A percentile compares a stretch with the other conserved stretches of the same genome.
phyloP scores from a whole-genome alignment of 2,329 filamentous ascomycete genomes.

The Chaetomium sp. region DNA sequence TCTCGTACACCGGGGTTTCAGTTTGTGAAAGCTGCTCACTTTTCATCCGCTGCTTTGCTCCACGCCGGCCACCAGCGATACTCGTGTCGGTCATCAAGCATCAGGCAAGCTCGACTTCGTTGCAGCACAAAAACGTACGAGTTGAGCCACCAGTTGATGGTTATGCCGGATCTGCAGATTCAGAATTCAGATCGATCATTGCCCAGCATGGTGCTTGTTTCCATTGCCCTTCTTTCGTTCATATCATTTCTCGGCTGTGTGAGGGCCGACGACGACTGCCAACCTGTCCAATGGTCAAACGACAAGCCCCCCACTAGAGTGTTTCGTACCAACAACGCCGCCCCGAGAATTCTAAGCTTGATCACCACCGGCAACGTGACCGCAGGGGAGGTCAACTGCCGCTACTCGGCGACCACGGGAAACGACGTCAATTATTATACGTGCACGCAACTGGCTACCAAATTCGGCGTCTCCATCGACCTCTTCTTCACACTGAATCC shows the following conservation, averaged over 20 bases:
- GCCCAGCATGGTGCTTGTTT: neutral
- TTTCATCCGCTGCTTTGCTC: neutral
- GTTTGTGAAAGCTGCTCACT: neutral
- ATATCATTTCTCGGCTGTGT: neutral
- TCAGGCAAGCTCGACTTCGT: neutral
- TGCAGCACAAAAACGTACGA: neutral
- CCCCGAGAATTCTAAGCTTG: neutral
- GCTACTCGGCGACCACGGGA: neutral
- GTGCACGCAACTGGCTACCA: conserved; percentile 1
- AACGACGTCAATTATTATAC: conserved; percentile 8
- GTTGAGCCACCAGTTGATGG: neutral
- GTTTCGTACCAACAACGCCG: neutral
- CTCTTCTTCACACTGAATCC: conserved; percentile 10
- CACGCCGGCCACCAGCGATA: neutral
- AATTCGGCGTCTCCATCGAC: conserved; percentile 1
- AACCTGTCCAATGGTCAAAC: neutral
- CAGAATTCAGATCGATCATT: neutral
- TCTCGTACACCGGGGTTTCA: neutral
- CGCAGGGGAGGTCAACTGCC: conserved; percentile 15
- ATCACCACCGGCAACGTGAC: neutral
- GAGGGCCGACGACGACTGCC: neutral
- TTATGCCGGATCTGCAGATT: neutral
- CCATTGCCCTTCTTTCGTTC: neutral
- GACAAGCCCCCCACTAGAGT: neutral
- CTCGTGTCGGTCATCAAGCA: neutral